These are phyloP conservation scores for Penicillium bovifimosum DNA, from an alignment of 495 filamentous ascomycete species.

Conservation along the genomic window DNA sequence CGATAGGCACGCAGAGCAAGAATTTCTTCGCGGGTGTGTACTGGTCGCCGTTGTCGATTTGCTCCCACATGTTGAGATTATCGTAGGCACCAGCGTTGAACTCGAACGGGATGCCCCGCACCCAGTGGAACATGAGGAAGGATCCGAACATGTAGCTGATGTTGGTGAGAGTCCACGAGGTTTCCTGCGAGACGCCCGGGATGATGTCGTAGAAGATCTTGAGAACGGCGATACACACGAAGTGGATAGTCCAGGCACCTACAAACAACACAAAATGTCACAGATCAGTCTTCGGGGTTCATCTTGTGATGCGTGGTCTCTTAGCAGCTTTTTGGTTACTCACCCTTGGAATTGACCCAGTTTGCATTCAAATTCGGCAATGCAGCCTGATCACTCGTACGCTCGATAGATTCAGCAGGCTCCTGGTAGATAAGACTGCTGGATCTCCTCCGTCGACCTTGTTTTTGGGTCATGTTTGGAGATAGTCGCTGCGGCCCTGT, in stretches of 20 bases:
- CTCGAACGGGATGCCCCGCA: slow-evolving; percentile 95
- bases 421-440: slow-evolving; percentile 97
- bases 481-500: slow-evolving; percentile 50
- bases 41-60: slow-evolving; percentile 98
- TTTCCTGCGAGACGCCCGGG: slow-evolving; percentile 91
- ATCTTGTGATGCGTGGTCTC: slow-evolving; percentile 12
- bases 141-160: slow-evolving; percentile 98
- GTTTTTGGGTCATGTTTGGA: slow-evolving; percentile 55
- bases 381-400: slow-evolving; percentile 90
- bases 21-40: slow-evolving; percentile 99
- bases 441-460: slow-evolving; percentile 78
- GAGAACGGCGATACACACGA: slow-evolving; percentile 79
- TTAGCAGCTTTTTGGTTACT: slow-evolving; percentile 20
- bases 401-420: slow-evolving; percentile 87
- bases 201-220: slow-evolving; percentile 97
- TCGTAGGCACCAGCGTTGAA: slow-evolving; percentile 99
- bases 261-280: neutral
- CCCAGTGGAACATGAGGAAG: slow-evolving; percentile 99
- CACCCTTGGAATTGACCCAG: slow-evolving; percentile 99
- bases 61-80: slow-evolving; percentile 99
- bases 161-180: slow-evolving; percentile 97
- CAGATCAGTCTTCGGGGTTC: neutral
- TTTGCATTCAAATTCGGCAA: slow-evolving; percentile 94
- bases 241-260: slow-evolving; percentile 97
- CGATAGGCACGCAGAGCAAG: slow-evolving; percentile 85